phyloP scores from a whole-genome alignment of 202 grass and related monocot species.

The Setaria viridis region DNA sequence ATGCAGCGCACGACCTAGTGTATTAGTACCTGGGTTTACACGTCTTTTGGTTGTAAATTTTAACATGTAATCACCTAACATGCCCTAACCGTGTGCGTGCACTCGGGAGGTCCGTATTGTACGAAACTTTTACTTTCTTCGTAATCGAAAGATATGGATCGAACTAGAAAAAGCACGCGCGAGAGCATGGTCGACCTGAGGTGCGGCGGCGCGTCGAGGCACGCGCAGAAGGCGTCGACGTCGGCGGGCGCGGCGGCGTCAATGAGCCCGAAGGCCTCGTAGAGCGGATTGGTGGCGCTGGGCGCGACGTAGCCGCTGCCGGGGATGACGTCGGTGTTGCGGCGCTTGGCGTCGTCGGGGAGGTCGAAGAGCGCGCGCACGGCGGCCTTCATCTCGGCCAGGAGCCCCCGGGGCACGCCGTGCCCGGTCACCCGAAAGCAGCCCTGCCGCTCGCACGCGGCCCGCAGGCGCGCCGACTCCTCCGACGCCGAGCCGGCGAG shows the following conservation, averaged over 20 bases:
- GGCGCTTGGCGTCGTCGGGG: constrained; percentile 74
- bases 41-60: no score
- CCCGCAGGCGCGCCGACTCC: constrained; percentile 45
- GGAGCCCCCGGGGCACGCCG: constrained; percentile 56
- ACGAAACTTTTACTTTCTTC: no score
- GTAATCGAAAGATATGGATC: no score
- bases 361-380: constrained; percentile 76
- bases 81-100: no score
- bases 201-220: constrained; percentile 63
- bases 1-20: no score
- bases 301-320: constrained; percentile 77
- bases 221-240: constrained; percentile 70
- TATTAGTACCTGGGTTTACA: no score
- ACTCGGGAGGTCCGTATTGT: no score
- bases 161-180: neutral
- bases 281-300: constrained; percentile 66
- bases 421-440: constrained; percentile 65
- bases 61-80: no score
- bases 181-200: neutral
- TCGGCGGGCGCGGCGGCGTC: constrained; percentile 58
- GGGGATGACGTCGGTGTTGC: constrained; percentile 61
- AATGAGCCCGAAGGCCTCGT: constrained; percentile 68
- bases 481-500: constrained; percentile 28
- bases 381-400: constrained; percentile 78
- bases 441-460: constrained; percentile 44